A percentile compares a stretch with the other conserved stretches of the same genome.
phyloP scores from a whole-genome alignment of 345 rosid species.

The Raphanus raphanistrum region DNA sequence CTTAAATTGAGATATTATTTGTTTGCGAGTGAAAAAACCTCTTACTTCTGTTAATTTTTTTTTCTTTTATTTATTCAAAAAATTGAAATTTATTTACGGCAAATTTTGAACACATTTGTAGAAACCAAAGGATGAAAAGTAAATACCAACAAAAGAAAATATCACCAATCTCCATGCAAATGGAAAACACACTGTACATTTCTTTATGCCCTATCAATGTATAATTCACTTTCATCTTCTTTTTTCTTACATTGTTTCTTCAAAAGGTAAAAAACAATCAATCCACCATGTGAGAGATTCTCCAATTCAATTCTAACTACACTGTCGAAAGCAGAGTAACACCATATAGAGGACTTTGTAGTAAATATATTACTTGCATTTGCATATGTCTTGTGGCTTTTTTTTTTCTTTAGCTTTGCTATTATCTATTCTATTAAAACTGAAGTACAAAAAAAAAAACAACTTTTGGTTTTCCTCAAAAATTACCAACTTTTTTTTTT shows the following conservation, averaged over 20 bases:
- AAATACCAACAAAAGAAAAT: not conserved
- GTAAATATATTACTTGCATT: too few relatives aligned
- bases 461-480: too few relatives aligned
- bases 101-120: too few relatives aligned
- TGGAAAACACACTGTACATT: not conserved
- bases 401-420: slow-evolving; percentile 15
- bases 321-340: too few relatives aligned
- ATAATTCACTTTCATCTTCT: not conserved
- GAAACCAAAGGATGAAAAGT: not conserved
- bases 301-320: not conserved
- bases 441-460: too few relatives aligned
- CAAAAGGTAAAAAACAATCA: not conserved
- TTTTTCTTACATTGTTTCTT: not conserved
- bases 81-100: too few relatives aligned
- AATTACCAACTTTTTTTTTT: too few relatives aligned
- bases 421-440: too few relatives aligned
- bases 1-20: too few relatives aligned
- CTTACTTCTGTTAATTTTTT: not conserved
- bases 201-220: not conserved
- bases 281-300: not conserved
- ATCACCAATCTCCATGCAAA: not conserved
- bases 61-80: too few relatives aligned
- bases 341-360: not conserved
- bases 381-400: not conserved
- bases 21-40: too few relatives aligned